phyloP scores from a whole-genome alignment of 306 rosid genomes.

The Malus domestica region DNA sequence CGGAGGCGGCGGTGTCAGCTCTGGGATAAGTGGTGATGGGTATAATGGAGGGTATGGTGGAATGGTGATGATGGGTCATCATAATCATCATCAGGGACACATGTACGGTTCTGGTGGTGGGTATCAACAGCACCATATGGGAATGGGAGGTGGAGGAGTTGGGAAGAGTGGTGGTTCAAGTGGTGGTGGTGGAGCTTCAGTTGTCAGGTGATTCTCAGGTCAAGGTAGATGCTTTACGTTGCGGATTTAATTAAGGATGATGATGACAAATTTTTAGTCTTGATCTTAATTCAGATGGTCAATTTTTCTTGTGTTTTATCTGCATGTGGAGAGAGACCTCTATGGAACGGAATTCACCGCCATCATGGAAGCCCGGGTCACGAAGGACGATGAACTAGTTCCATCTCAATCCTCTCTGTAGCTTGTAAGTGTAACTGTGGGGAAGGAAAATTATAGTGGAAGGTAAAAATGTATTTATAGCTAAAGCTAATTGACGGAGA shows the following conservation, averaged over 20 bases:
- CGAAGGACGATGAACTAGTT: not conserved
- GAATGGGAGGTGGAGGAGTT: slow-evolving; percentile 10
- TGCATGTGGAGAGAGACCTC: not conserved
- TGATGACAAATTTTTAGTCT: not conserved
- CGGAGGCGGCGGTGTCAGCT: slow-evolving; percentile 16
- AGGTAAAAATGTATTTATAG: not conserved
- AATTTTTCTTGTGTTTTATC: not conserved
- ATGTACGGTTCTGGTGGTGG: slow-evolving; percentile 43
- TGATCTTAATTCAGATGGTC: not conserved
- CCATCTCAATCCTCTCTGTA: not conserved
- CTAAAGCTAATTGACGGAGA: slow-evolving; percentile 8
- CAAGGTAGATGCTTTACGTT: slow-evolving; percentile 21
- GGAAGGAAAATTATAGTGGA: not conserved
- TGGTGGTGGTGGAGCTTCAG: slow-evolving; percentile 18
- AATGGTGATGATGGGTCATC: slow-evolving; percentile 42
- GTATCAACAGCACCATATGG: slow-evolving; percentile 27
- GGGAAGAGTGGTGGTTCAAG: slow-evolving; percentile 18
- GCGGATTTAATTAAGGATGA: not conserved
- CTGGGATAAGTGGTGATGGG: slow-evolving; percentile 8
- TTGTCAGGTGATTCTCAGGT: slow-evolving; percentile 14
- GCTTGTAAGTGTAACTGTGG: slow-evolving; percentile 10
- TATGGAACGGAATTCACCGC: not conserved
- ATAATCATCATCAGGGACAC: slow-evolving; percentile 38
- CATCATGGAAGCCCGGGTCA: too few relatives aligned
- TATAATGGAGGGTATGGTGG: slow-evolving; percentile 51